Evolutionary conservation across 441 rosid species (phyloP), one percentile per base, ranked within the genome.

Genomic region (Arabidopsis hybrid): DNA sequence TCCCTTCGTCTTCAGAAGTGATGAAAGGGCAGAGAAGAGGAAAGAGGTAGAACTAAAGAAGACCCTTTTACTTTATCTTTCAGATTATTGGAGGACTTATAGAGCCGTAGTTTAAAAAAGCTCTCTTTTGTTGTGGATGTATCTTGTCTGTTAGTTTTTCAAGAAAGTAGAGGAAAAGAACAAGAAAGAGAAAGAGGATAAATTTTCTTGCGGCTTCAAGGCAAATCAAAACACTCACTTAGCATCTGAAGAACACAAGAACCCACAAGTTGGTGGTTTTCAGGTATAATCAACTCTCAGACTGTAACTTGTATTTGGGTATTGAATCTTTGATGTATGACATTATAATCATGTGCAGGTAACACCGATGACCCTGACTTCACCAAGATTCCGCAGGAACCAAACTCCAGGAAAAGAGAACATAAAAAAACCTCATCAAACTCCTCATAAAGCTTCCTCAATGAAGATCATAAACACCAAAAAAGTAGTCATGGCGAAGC

Each of bases 1-100:
- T 56, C 93, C 94, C n/a, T 95, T 90, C 82, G 83, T 83, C 79
- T 89, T 93, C 82, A 85, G 87, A 79, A 90, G 91, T 51, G 97
- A 84, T 71, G 96, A 90, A 83, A 84, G 98, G 74, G 97, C 90
- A 21, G 88, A 85, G 64, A 93, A 81, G 83, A 82, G 94, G 80
- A 95, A 82, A 80, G 95, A 90, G 98, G 98, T 82, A 88, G 53
- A 77, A 69, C 67, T 60, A 43, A n/a, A 52, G 36, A 64, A 70
- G 14, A 29, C 12, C 31, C n/a, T 21, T 21, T 13, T 56, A 59
- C 51, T n/a, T 61, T 60, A 4, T 76, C 73, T 52, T 56, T 58
- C 45, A 10, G 40, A 53, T 56, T 5, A n/a, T 21, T 21, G 1
- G 2, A 59, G 50, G 21, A 75, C 69, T 60, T 60, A 43, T 38